Conservation (phyloP, 495 filamentous ascomycete species). For the Hamigera avellanea region DNA sequence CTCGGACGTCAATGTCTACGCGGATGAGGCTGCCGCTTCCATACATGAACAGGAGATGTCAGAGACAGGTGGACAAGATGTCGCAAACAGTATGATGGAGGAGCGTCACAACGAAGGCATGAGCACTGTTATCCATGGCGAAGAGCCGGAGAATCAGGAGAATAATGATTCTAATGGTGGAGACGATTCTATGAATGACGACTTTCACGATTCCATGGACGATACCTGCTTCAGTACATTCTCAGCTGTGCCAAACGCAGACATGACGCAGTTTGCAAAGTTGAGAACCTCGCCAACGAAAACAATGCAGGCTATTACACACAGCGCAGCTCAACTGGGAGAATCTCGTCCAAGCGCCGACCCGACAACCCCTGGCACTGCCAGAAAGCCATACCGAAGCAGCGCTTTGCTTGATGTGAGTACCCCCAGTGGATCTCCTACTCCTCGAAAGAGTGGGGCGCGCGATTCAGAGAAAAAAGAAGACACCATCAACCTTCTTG, state of each 20-base stretch:
- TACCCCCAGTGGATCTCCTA: conserved; percentile 42
- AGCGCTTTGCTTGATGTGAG: conserved; percentile 21
- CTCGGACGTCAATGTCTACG: conserved; percentile 19
- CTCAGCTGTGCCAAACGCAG: conserved; percentile 63
- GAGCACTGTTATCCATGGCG: conserved; percentile 27
- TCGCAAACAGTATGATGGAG: conserved; percentile 27
- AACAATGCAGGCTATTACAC: conserved; percentile 23
- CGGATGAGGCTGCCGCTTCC: conserved; percentile 20
- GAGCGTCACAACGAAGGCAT: conserved; percentile 32
- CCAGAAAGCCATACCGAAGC: conserved; percentile 17
- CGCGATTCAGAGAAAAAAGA: conserved; percentile 34
- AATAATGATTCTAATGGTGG: conserved; percentile 9
- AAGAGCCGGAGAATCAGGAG: conserved; percentile 15
- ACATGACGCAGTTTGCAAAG: conserved; percentile 76
- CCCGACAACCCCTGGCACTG: conserved; percentile 25
- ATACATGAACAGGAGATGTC: conserved; percentile 12
- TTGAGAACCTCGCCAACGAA: conserved; percentile 46
- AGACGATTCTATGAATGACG: conserved; percentile 12
- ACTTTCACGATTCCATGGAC: conserved; percentile 40
- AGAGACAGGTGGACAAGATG: conserved; percentile 10
- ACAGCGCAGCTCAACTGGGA: conserved; percentile 10
- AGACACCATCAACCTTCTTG: conserved; percentile 51
- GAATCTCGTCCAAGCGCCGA: conserved; percentile 13
- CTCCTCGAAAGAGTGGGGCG: conserved; percentile 47
- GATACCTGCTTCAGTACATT: conserved; percentile 81